phyloP scores from a whole-genome alignment of 257 asterid genomes.

The Rauvolfia tetraphylla region DNA sequence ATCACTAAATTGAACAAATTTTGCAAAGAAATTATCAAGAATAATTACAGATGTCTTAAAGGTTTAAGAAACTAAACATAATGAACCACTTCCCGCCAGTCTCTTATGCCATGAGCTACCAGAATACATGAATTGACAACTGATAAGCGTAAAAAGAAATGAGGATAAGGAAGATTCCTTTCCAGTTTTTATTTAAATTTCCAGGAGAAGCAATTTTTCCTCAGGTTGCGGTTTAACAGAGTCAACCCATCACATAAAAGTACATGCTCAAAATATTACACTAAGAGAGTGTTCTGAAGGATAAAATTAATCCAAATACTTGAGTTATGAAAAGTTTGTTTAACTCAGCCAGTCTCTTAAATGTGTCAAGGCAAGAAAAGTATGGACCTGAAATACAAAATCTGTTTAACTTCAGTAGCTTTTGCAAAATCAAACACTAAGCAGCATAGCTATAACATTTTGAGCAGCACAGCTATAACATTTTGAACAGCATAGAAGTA shows the following conservation, averaged over 20 bases:
- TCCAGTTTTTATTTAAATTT: background rate
- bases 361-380: background rate
- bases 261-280: background rate
- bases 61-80: background rate
- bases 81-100: background rate
- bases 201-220: background rate
- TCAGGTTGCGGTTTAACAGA: background rate
- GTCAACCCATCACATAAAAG: background rate
- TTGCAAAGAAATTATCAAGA: background rate
- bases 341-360: background rate
- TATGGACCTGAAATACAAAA: background rate
- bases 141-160: background rate
- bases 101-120: background rate
- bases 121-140: background rate
- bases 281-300: background rate
- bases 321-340: background rate
- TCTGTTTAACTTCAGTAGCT: background rate
- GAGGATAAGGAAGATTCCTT: background rate
- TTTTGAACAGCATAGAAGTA: background rate
- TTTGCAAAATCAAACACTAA: background rate
- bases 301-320: background rate
- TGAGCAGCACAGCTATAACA: background rate
- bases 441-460: background rate
- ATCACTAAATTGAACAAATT: background rate
- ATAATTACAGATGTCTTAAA: background rate